phyloP scores from a whole-genome alignment of 2,329 filamentous ascomycete species.

The Beauveria brongniartii region DNA sequence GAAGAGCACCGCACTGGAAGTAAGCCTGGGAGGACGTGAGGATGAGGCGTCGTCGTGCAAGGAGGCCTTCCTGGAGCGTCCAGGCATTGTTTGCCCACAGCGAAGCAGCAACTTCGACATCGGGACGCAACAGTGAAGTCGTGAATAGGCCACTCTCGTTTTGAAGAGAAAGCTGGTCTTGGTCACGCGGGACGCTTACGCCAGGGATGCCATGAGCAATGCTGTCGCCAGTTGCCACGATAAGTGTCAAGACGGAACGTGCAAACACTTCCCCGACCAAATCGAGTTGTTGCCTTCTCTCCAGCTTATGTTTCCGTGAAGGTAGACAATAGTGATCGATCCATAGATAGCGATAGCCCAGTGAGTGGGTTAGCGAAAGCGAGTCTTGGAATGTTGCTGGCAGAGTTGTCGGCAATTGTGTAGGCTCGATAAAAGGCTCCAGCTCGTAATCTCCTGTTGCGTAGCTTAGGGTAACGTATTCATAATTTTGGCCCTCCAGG shows the following conservation, averaged over 20 bases:
- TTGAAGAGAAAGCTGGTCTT: slow-evolving; percentile 27
- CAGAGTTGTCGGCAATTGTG: slow-evolving; percentile 19
- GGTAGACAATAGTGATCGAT: slow-evolving; percentile 29
- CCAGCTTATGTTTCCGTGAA: slow-evolving; percentile 18
- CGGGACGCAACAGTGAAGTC: slow-evolving; percentile 27
- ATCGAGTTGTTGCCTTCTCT: slow-evolving; percentile 21
- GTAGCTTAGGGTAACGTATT: slow-evolving; percentile 31
- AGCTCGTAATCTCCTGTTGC: slow-evolving; percentile 13
- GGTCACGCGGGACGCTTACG: slow-evolving; percentile 22
- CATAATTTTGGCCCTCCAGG: slow-evolving; percentile 16
- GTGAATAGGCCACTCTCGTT: slow-evolving; percentile 26
- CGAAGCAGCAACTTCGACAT: slow-evolving; percentile 27
- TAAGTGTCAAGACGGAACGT: slow-evolving; percentile 25
- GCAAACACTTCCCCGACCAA: slow-evolving; percentile 28
- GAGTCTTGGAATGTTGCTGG: slow-evolving; percentile 27
- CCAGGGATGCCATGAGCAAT: slow-evolving; percentile 26
- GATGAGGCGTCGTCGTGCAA: slow-evolving; percentile 27
- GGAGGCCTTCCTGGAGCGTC: slow-evolving; percentile 30
- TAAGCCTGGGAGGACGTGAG: slow-evolving; percentile 30
- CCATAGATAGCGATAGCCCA: slow-evolving; percentile 31
- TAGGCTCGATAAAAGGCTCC: neutral
- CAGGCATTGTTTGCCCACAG: slow-evolving; percentile 28
- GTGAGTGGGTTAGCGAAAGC: slow-evolving; percentile 21
- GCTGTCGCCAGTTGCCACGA: slow-evolving; percentile 26
- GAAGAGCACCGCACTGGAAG: slow-evolving; percentile 29